phyloP scores from a whole-genome alignment of 495 filamentous ascomycete genomes.

The Daldinia childiae region DNA sequence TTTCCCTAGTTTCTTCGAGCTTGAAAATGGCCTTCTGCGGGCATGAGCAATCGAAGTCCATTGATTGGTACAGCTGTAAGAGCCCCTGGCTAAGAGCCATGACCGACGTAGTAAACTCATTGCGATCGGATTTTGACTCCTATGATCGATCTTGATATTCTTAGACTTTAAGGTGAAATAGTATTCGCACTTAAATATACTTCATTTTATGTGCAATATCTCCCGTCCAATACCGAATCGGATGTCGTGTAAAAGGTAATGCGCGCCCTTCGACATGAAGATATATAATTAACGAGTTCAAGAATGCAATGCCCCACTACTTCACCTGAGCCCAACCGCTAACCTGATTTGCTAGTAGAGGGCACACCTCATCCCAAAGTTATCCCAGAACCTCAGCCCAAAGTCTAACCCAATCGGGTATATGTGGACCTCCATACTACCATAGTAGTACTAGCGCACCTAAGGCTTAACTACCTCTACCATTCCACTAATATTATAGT shows the following conservation, averaged over 20 bases:
- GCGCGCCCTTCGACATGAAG: conserved; percentile 31
- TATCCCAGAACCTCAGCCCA: no score
- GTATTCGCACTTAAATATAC: neutral
- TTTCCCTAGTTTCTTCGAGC: conserved; percentile 17
- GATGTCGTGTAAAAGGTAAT: conserved; percentile 4
- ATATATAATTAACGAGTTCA: neutral
- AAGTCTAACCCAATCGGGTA: no score
- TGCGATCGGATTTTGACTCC: neutral
- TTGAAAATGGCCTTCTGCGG: conserved; percentile 22
- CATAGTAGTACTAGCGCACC: no score
- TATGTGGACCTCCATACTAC: no score
- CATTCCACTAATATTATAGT: no score
- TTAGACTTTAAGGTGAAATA: neutral
- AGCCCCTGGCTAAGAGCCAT: conserved; percentile 16
- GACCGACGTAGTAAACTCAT: conserved; percentile 17
- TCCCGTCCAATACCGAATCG: conserved; percentile 8
- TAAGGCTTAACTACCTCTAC: no score
- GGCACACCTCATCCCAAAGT: no score
- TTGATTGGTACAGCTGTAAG: neutral
- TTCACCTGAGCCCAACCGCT: no score
- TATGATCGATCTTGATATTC: neutral
- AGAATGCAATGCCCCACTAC: neutral
- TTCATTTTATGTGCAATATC: conserved; percentile 5
- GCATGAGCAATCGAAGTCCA: neutral
- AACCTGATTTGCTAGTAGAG: no score